These are phyloP conservation scores for Inga leiocalycina DNA, from an alignment of 306 rosid genomes.

Conservation along the genomic window DNA sequence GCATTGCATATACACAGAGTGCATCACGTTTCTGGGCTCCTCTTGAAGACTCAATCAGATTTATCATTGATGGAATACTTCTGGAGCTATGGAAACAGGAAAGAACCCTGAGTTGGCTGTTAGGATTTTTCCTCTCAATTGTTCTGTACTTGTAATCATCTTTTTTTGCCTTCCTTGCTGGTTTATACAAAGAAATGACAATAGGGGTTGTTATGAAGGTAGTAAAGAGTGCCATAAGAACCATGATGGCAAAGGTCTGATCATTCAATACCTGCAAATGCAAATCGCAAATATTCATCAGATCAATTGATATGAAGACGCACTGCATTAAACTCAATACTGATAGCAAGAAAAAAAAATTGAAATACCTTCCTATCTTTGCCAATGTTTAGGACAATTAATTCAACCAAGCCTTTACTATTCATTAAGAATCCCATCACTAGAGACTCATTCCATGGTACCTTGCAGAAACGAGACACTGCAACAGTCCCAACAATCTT, in stretches of 20 bases:
- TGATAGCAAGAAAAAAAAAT: constrained; percentile 4
- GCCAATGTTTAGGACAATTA: constrained; percentile 90
- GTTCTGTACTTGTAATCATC: constrained; percentile 64
- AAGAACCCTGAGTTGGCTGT: constrained; percentile 68
- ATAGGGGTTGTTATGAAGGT: constrained; percentile 87
- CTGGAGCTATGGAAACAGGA: constrained; percentile 67
- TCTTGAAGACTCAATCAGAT: constrained; percentile 77
- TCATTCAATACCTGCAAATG: constrained; percentile 84
- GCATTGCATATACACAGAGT: constrained; percentile 80
- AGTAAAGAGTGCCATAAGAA: constrained; percentile 88
- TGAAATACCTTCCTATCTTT: constrained; percentile 79
- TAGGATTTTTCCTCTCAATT: constrained; percentile 54
- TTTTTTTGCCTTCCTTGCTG: constrained; percentile 48
- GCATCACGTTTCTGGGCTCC: constrained; percentile 60
- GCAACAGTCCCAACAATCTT: constrained; percentile 71
- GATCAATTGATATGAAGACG: neutral
- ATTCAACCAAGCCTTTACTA: constrained; percentile 86
- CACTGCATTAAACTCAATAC: constrained; percentile 16
- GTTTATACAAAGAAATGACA: constrained; percentile 62
- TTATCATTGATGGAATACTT: constrained; percentile 72
- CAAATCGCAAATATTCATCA: constrained; percentile 16
- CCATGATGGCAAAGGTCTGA: constrained; percentile 89
- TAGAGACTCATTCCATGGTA: constrained; percentile 71
- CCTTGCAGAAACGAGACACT: constrained; percentile 55
- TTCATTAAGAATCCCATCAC: constrained; percentile 85